Evolutionary conservation across 2,329 filamentous ascomycete genomes (phyloP), one percentile per base, ranked within the genome.

Genomic region (Cladosporium phlei): DNA sequence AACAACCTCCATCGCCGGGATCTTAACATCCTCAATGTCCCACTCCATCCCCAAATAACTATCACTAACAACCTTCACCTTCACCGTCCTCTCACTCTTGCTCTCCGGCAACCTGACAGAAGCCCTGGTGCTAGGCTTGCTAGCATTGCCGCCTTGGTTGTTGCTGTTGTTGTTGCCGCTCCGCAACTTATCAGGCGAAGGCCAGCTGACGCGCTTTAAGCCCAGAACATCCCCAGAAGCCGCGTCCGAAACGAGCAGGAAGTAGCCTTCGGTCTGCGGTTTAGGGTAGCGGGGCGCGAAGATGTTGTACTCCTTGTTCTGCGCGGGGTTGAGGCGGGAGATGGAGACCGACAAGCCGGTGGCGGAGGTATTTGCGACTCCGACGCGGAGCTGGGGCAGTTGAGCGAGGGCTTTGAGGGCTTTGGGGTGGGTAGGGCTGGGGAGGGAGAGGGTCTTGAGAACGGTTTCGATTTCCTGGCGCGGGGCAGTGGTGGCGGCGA

Each of bases 261-360:
- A 97, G 78, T 84, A 97, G 0, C 90, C 90, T 61, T 98, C 93
- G 0, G 82, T 93, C 67, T 98, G 93, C 12, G 89, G 82, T 68
- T 98, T 98, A 1, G 91, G 91, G 69, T 95, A 97, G 17, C 79
- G 78, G 2, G 94, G 91, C 0, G 93, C 88, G 58, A 84, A 95
- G 62, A 96, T 85, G 51, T 85, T 79, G 38, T 79, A 82, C 1
- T 89, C 85, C 7, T 75, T 70, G 60, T 85, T 78, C 10, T 73
- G 71, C 3, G 84, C 66, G 1, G 77, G 63, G 65, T 95, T 95
- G 39, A 78, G 69, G 0, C 90, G 81, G 32, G 72, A 74, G 11
- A 96, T 64, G 2, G 69, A 68, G 9, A 93, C 70, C 0, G 77
- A 79, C 2, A 95, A 61, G 0, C 79, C 79, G 2, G 77, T 66